These are phyloP conservation scores for Colletotrichum sp. DNA, from an alignment of 2,329 filamentous ascomycete genomes.

Conservation along the genomic window DNA sequence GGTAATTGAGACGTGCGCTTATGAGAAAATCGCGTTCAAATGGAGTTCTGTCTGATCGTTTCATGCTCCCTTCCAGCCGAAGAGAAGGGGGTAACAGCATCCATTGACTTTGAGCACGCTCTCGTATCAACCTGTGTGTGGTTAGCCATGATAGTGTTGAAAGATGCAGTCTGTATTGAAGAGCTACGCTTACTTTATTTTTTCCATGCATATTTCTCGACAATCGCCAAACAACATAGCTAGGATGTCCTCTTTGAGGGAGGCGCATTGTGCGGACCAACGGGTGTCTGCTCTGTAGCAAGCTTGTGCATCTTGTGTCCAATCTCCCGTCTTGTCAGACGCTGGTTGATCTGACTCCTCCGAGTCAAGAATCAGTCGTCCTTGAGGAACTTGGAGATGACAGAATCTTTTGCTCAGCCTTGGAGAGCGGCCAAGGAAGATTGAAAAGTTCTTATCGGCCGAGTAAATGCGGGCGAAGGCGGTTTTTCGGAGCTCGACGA, in stretches of 20 bases:
- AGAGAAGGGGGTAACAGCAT: background rate
- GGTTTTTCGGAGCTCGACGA: background rate
- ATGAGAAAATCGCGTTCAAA: background rate
- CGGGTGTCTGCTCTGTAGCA: background rate
- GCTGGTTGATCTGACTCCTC: background rate
- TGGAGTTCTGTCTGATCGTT: background rate
- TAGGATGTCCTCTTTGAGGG: background rate
- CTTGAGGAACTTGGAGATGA: background rate
- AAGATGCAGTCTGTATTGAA: background rate
- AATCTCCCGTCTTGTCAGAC: background rate
- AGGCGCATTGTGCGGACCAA: background rate
- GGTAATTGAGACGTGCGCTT: background rate
- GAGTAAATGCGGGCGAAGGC: background rate
- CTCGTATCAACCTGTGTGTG: background rate
- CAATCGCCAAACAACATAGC: background rate
- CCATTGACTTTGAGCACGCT: background rate
- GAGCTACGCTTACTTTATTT: background rate
- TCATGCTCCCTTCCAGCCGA: background rate
- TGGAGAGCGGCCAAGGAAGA: background rate
- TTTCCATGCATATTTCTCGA: background rate
- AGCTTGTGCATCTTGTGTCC: background rate
- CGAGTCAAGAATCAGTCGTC: background rate
- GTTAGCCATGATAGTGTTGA: background rate
- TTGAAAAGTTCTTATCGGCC: background rate
- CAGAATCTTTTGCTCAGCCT: background rate